phyloP scores from a whole-genome alignment of 2,329 filamentous ascomycete species.

The Cladophialophora yegresii region DNA sequence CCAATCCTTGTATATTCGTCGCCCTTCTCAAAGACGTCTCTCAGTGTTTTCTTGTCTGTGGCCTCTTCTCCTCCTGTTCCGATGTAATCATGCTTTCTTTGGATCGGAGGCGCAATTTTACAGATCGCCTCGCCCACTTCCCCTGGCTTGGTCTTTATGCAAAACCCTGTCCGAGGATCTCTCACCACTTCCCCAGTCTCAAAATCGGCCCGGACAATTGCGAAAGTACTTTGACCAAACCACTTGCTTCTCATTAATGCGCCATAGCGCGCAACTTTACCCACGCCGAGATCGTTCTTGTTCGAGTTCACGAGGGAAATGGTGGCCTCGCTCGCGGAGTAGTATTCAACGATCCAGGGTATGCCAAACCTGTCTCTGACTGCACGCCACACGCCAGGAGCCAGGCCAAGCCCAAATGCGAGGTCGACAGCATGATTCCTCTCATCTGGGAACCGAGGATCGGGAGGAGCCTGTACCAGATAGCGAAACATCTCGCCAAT shows the following conservation, averaged over 20 bases:
- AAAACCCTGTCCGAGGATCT: slow-evolving; percentile 68
- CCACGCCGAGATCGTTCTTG: slow-evolving; percentile 46
- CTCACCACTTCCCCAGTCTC: slow-evolving; percentile 52
- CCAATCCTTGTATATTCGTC: slow-evolving; percentile 82
- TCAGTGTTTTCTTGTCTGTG: slow-evolving; percentile 70
- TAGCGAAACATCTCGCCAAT: slow-evolving; percentile 36
- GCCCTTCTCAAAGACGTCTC: slow-evolving; percentile 70
- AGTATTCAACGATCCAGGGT: slow-evolving; percentile 53
- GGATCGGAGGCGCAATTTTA: slow-evolving; percentile 42
- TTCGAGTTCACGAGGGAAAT: slow-evolving; percentile 51
- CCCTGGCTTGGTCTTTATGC: slow-evolving; percentile 62
- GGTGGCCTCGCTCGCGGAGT: slow-evolving; percentile 51
- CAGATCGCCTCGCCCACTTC: slow-evolving; percentile 75
- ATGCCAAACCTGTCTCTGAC: slow-evolving; percentile 44
- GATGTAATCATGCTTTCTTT: slow-evolving; percentile 29
- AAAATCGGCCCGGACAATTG: slow-evolving; percentile 48
- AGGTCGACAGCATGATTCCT: slow-evolving; percentile 27
- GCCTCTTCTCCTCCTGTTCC: slow-evolving; percentile 58
- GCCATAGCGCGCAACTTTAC: slow-evolving; percentile 50
- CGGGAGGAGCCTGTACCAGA: slow-evolving; percentile 29
- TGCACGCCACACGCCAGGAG: slow-evolving; percentile 25
- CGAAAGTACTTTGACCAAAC: slow-evolving; percentile 47
- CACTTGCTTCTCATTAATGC: slow-evolving; percentile 41
- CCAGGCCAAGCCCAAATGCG: slow-evolving; percentile 25
- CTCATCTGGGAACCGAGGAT: slow-evolving; percentile 26